phyloP scores from a whole-genome alignment of 805 yeast species.

The Ogataea paraovalis region DNA sequence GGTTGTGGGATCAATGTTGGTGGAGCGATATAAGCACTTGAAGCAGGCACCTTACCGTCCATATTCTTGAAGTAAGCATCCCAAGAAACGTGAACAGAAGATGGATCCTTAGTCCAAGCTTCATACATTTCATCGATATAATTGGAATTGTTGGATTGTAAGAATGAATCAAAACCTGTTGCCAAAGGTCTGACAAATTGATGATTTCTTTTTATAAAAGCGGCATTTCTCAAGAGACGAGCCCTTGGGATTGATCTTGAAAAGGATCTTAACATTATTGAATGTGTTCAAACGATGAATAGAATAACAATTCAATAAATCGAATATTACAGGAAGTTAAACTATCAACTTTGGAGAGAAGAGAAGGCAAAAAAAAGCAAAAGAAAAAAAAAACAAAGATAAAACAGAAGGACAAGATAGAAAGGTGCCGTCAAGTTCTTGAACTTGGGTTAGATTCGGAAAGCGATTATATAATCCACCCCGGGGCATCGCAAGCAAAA shows the following conservation, averaged over 20 bases:
- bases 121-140: conserved; percentile 97
- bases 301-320: background rate
- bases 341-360: background rate
- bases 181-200: conserved; percentile 27
- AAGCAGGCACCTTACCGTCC: conserved; percentile 61
- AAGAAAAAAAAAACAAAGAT: background rate
- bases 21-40: conserved; percentile 83
- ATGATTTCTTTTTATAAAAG: conserved; percentile 1
- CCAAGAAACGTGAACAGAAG: conserved; percentile 94
- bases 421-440: background rate
- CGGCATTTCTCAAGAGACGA: conserved; percentile 15
- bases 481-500: background rate
- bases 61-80: conserved; percentile 92
- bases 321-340: background rate
- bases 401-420: background rate
- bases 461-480: background rate
- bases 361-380: background rate
- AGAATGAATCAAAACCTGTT: conserved; percentile 62
- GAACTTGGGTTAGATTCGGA: background rate
- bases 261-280: conserved; percentile 28
- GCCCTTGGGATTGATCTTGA: conserved; percentile 22
- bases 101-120: conserved; percentile 89
- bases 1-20: conserved; percentile 85
- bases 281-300: background rate
- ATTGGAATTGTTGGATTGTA: conserved; percentile 79